Percentiles rank a stretch among this genome's conserved stretches.
Conservation (phyloP, 805 yeast species). For the Metschnikowia cubensis region DNA sequence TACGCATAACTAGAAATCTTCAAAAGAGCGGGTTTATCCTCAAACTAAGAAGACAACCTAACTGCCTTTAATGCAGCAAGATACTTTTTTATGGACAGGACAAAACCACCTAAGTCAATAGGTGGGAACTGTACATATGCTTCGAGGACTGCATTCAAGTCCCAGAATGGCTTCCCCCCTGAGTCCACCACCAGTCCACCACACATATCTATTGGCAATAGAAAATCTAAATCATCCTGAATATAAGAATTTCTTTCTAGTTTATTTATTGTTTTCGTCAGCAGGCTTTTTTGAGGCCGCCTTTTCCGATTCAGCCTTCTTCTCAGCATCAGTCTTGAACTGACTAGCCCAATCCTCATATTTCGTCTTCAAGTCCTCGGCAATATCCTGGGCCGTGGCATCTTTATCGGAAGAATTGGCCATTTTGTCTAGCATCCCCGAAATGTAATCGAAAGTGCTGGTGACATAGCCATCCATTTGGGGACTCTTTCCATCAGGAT, state of each 20-base stretch:
- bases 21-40: no score
- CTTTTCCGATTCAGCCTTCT: not conserved
- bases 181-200: not conserved
- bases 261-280: not conserved
- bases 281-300: not conserved
- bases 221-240: no score
- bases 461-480: constrained; percentile 26
- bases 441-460: constrained; percentile 26
- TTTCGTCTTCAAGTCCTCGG: constrained; percentile 28
- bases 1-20: no score
- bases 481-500: constrained; percentile 29
- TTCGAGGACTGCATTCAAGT: not conserved
- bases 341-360: constrained; percentile 28
- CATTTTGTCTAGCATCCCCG: constrained; percentile 25
- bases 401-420: constrained; percentile 30
- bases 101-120: not conserved
- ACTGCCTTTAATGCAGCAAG: not conserved
- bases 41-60: no score
- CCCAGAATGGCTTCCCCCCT: not conserved
- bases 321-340: constrained; percentile 4
- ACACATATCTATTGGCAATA: not conserved
- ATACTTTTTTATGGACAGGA: not conserved
- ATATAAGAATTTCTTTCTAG: no score
- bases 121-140: not conserved
- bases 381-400: constrained; percentile 31